A percentile compares a stretch with the other conserved stretches of the same genome.
These are phyloP conservation scores for Hymenoscyphus fructigenus DNA, from an alignment of 2,329 filamentous ascomycete species.

Conservation along the genomic window DNA sequence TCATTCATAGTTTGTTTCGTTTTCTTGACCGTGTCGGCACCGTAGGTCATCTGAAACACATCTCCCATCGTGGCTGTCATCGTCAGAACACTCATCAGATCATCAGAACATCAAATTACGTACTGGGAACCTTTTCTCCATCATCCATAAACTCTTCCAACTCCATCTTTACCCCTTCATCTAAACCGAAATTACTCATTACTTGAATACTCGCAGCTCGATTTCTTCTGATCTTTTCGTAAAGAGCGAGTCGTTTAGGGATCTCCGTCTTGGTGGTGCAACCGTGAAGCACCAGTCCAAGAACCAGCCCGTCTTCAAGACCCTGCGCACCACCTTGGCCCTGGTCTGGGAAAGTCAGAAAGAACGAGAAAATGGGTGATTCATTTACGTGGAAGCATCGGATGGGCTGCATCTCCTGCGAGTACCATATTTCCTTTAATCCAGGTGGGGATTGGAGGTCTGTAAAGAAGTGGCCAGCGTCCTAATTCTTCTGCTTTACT, in stretches of 20 bases:
- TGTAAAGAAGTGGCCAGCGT: slow-evolving; percentile 7
- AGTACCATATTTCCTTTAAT: slow-evolving; percentile 5
- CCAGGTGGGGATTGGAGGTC: slow-evolving; percentile 2
- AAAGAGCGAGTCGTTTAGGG: slow-evolving; percentile 31
- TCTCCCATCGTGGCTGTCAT: not conserved
- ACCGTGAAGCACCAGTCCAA: slow-evolving; percentile 35
- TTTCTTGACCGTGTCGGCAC: not conserved
- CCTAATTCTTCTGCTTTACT: slow-evolving; percentile 6
- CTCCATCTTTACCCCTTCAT: slow-evolving; percentile 18
- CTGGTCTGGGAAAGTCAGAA: slow-evolving; percentile 25
- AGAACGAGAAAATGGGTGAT: not conserved
- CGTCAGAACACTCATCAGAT: not conserved
- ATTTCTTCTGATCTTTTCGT: slow-evolving; percentile 34
- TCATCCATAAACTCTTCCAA: slow-evolving; percentile 39
- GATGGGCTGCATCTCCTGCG: slow-evolving; percentile 6
- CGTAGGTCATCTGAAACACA: not conserved
- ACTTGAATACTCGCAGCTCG: slow-evolving; percentile 41
- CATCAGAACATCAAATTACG: not conserved
- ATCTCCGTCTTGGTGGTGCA: slow-evolving; percentile 24
- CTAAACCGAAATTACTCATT: slow-evolving; percentile 34
- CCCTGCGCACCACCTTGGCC: slow-evolving; percentile 37
- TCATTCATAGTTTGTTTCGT: not conserved
- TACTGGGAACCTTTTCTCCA: slow-evolving; percentile 22
- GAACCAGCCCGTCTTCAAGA: slow-evolving; percentile 37
- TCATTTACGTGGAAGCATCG: slow-evolving; percentile 31